phyloP scores from a whole-genome alignment of 305 asterid species.

The Fraxinus paxiana region DNA sequence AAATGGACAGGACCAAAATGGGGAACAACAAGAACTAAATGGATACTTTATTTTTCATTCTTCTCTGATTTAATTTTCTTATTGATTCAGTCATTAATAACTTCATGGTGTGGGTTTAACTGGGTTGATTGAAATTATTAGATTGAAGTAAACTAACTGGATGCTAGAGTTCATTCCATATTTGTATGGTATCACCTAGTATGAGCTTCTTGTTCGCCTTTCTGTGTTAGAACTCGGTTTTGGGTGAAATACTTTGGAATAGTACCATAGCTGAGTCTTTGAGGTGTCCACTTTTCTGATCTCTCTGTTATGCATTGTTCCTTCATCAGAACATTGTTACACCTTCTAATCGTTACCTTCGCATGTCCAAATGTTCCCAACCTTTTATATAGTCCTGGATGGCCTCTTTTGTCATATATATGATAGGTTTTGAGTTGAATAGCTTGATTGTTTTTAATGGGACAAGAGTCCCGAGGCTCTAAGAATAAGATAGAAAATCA shows the following conservation, averaged over 20 bases:
- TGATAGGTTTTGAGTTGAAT: background rate
- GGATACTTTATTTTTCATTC: constrained; percentile 4
- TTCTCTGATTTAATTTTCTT: constrained; percentile 4
- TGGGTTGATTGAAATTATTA: constrained; percentile 15
- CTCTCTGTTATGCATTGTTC: constrained; percentile 10
- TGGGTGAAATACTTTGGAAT: constrained; percentile 12
- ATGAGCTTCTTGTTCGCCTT: constrained; percentile 19
- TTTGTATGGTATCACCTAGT: constrained; percentile 4
- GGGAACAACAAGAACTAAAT: constrained; percentile 4
- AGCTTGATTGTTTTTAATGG: background rate
- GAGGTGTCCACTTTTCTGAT: constrained; percentile 16
- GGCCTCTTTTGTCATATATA: constrained; percentile 18
- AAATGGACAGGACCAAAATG: background rate
- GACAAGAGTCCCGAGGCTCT: background rate
- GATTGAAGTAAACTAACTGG: constrained; percentile 2
- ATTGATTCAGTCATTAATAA: constrained; percentile 8
- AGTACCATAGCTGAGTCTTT: constrained; percentile 5
- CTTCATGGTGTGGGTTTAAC: constrained; percentile 7
- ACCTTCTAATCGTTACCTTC: constrained; percentile 12
- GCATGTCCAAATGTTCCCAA: constrained; percentile 6
- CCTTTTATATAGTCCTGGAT: constrained; percentile 15
- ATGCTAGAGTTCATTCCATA: constrained; percentile 10
- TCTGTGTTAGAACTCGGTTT: background rate
- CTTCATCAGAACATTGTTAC: constrained; percentile 3
- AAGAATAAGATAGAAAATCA: constrained; percentile 7